Evolutionary conservation across 176 grass and related monocot species (phyloP).

Genomic region (Ensete ventricosum): DNA sequence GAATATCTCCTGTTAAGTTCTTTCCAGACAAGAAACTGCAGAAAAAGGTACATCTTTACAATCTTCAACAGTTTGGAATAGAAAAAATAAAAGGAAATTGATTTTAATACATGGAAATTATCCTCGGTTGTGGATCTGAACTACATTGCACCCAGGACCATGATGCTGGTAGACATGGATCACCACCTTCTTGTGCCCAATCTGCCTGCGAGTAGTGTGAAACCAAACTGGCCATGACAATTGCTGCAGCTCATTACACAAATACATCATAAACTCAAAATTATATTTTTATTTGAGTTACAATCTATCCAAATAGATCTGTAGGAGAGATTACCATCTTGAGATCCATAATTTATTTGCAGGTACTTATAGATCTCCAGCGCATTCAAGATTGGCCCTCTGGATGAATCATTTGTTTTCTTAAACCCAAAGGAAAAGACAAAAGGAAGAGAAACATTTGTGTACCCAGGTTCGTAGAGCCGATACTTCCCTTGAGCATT

Average conservation of each 20-base stretch:
- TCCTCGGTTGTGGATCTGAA: slow-evolving; percentile 47
- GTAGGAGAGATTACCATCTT: slow-evolving; percentile 48
- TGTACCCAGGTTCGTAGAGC: slow-evolving; percentile 70
- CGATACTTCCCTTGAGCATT: slow-evolving; percentile 78
- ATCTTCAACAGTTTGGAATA: neutral
- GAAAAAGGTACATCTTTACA: slow-evolving; percentile 3
- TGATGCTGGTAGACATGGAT: slow-evolving; percentile 71
- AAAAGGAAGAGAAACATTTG: slow-evolving; percentile 65
- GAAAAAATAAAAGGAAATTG: neutral
- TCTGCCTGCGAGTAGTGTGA: slow-evolving; percentile 36
- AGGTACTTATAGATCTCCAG: slow-evolving; percentile 83
- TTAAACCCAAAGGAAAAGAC: slow-evolving; percentile 60
- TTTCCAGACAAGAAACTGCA: slow-evolving; percentile 67
- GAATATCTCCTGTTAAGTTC: slow-evolving; percentile 78
- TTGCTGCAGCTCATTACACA: slow-evolving; percentile 33
- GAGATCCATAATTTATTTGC: slow-evolving; percentile 61
- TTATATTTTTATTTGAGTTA: neutral
- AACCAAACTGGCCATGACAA: slow-evolving; percentile 46
- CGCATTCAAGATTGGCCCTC: slow-evolving; percentile 86
- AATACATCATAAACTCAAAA: neutral
- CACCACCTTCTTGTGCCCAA: slow-evolving; percentile 83
- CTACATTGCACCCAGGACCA: slow-evolving; percentile 95
- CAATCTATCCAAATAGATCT: neutral
- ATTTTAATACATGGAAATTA: slow-evolving; percentile 57
- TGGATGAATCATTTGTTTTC: slow-evolving; percentile 76